Percentiles rank a stretch among this genome's conserved stretches.
Conservation (phyloP, 768 basidiomycete genomes). For the Filobasidium wieringae region DNA sequence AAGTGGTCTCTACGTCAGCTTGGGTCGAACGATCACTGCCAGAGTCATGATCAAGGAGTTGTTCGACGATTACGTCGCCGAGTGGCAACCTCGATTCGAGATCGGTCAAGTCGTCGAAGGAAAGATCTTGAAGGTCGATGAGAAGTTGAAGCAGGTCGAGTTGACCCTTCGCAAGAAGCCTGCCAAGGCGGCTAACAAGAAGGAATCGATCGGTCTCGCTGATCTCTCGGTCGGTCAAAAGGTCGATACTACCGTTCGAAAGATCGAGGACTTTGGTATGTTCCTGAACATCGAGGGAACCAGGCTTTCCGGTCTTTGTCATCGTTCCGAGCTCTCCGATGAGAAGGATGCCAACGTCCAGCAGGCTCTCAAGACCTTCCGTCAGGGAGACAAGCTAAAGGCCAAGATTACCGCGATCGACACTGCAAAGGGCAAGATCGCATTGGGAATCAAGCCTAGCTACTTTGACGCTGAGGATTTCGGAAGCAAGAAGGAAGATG, state of each 20-base stretch:
- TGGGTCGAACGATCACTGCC: slow-evolving; percentile 74
- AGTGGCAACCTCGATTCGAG: slow-evolving; percentile 77
- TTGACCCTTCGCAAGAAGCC: slow-evolving; percentile 58
- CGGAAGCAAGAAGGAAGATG: slow-evolving; percentile 26
- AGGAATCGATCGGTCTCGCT: slow-evolving; percentile 29
- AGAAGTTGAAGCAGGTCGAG: slow-evolving; percentile 67
- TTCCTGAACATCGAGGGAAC: slow-evolving; percentile 82
- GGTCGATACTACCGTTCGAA: slow-evolving; percentile 64
- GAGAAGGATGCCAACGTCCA: slow-evolving; percentile 67
- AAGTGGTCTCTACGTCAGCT: slow-evolving; percentile 75
- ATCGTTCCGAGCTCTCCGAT: slow-evolving; percentile 87
- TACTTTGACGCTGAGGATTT: slow-evolving; percentile 63
- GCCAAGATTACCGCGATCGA: slow-evolving; percentile 64
- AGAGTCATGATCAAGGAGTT: slow-evolving; percentile 87
- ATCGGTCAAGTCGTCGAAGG: slow-evolving; percentile 76
- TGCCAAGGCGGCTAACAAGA: slow-evolving; percentile 19
- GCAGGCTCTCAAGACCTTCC: slow-evolving; percentile 66
- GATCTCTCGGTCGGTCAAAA: slow-evolving; percentile 70
- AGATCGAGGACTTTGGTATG: slow-evolving; percentile 77
- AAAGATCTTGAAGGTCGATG: slow-evolving; percentile 62
- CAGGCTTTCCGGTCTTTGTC: slow-evolving; percentile 78
- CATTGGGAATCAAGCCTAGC: slow-evolving; percentile 73
- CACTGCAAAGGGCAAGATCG: slow-evolving; percentile 65
- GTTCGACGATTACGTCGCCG: slow-evolving; percentile 90
- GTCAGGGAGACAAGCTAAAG: slow-evolving; percentile 74